Conservation (phyloP, 2,329 filamentous ascomycete genomes). For the Phyllosticta citribraziliensis region DNA sequence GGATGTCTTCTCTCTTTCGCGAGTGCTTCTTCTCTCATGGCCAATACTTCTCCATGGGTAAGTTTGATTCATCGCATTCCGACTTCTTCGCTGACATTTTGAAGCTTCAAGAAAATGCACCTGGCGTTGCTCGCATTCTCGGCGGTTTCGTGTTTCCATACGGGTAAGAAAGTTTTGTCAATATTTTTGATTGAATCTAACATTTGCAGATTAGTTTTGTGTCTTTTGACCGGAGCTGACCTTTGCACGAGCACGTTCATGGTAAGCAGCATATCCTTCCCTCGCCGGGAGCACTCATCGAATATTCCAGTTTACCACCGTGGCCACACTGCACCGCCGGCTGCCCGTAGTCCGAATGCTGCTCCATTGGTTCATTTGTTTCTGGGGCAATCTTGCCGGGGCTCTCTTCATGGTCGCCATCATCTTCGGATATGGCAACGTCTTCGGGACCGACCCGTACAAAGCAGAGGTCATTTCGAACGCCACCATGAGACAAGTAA, state of each 20-base stretch:
- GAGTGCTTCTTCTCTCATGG: constrained; percentile 2
- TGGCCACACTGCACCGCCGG: constrained; percentile 14
- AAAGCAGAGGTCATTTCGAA: constrained; percentile 15
- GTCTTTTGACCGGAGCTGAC: constrained; percentile 7
- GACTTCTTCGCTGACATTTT: neutral
- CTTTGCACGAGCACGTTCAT: constrained; percentile 9
- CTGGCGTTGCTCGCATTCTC: constrained; percentile 1
- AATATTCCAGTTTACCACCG: constrained; percentile 8
- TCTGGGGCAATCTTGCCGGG: constrained; percentile 41
- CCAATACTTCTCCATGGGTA: constrained; percentile 7
- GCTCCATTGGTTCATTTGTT: constrained; percentile 37
- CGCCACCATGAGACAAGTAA: constrained; percentile 15
- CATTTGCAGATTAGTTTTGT: neutral
- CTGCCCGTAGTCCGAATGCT: constrained; percentile 28
- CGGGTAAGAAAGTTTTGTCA: neutral
- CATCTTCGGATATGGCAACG: constrained; percentile 41
- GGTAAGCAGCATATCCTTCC: neutral
- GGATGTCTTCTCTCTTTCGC: constrained; percentile 44
- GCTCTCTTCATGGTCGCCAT: constrained; percentile 39
- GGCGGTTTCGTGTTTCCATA: constrained; percentile 7
- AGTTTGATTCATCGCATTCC: no score
- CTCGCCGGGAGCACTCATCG: no score
- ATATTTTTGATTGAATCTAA: neutral
- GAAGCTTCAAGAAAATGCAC: constrained; percentile 8
- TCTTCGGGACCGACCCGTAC: constrained; percentile 26